Evolutionary conservation across 495 filamentous ascomycete genomes (phyloP).

Genomic region (Penicillium desertorum): DNA sequence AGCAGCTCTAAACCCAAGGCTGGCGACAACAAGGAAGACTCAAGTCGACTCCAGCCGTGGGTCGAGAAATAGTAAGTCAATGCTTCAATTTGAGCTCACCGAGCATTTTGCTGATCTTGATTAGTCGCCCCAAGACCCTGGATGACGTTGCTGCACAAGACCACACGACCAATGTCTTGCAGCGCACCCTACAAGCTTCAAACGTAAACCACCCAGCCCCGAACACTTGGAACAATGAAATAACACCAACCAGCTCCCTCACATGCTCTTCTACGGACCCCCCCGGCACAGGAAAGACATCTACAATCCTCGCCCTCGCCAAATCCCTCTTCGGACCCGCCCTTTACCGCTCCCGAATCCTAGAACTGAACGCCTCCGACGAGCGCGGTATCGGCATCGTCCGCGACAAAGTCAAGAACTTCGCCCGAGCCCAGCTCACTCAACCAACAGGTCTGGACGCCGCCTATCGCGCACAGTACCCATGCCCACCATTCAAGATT

Average conservation of each 20-base stretch:
- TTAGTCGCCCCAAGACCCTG: conserved; percentile 86
- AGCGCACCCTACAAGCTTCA: conserved; percentile 88
- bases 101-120: conserved; percentile 8
- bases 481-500: conserved; percentile 97
- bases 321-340: conserved; percentile 97
- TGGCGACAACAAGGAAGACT: conserved; percentile 63
- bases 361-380: conserved; percentile 98
- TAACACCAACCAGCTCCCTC: conserved; percentile 65
- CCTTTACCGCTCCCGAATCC: conserved; percentile 87
- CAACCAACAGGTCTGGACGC: conserved; percentile 64
- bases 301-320: conserved; percentile 91
- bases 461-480: conserved; percentile 72
- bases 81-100: not conserved
- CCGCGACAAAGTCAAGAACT: conserved; percentile 98
- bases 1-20: conserved; percentile 48
- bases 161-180: conserved; percentile 90
- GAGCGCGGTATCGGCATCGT: conserved; percentile 97
- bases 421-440: conserved; percentile 89
- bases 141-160: conserved; percentile 97
- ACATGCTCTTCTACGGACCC: conserved; percentile 99
- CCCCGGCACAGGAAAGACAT: conserved; percentile 97
- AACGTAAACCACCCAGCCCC: conserved; percentile 57
- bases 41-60: conserved; percentile 79
- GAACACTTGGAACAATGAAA: not conserved
- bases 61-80: conserved; percentile 95